Conservation (phyloP, 495 filamentous ascomycete genomes). For the Lophiotrema nucula region DNA sequence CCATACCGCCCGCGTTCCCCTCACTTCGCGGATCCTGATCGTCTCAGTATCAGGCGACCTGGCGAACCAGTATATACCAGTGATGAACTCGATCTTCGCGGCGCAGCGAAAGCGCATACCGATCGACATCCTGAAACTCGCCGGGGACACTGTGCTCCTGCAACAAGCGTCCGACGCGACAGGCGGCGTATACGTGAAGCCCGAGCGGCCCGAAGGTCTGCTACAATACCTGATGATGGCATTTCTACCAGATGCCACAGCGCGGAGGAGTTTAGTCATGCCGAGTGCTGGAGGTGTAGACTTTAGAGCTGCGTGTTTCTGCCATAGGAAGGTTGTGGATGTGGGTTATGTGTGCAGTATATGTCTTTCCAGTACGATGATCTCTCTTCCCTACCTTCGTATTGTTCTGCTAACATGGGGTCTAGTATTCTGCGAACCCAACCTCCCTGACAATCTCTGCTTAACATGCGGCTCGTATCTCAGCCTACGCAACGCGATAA, state of each 20-base stretch:
- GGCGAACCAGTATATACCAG: constrained; percentile 88
- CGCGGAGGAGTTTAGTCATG: constrained; percentile 62
- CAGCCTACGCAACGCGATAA: constrained; percentile 69
- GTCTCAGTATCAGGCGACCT: constrained; percentile 80
- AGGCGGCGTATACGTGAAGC: constrained; percentile 77
- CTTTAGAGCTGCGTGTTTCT: constrained; percentile 96
- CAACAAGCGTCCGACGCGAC: constrained; percentile 94
- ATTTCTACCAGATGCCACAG: constrained; percentile 75
- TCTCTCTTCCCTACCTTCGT: not conserved
- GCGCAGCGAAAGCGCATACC: constrained; percentile 81
- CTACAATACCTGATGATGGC: constrained; percentile 94
- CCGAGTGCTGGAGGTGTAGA: constrained; percentile 87
- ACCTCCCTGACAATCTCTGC: constrained; percentile 57
- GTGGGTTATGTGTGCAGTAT: constrained; percentile 93
- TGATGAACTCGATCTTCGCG: constrained; percentile 97
- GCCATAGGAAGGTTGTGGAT: constrained; percentile 86
- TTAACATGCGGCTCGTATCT: constrained; percentile 89
- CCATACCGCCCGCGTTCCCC: constrained; percentile 40
- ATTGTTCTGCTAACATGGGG: constrained; percentile 1
- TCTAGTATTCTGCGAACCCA: constrained; percentile 31
- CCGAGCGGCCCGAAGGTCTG: constrained; percentile 63
- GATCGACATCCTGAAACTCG: constrained; percentile 84
- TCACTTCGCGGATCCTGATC: constrained; percentile 68
- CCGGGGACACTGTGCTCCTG: constrained; percentile 85
- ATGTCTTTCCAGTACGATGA: constrained; percentile 81